Evolutionary conservation across 306 rosid genomes (phyloP).

Genomic region (Castanopsis chinensis): DNA sequence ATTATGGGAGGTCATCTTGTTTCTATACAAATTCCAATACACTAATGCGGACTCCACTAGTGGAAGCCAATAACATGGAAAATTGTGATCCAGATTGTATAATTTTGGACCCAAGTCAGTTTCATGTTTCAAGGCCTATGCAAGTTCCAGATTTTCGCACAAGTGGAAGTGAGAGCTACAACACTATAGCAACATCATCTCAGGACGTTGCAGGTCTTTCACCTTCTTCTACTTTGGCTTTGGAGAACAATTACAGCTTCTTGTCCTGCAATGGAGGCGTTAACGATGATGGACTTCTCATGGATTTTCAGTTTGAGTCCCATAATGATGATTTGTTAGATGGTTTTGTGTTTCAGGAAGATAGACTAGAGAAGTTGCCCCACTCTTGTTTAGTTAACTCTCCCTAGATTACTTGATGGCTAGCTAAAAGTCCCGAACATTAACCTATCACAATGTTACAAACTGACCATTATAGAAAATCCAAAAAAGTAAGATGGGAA

Average conservation of each 20-base stretch:
- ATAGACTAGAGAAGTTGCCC: background rate
- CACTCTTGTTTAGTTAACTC: background rate
- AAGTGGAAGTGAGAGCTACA: constrained; percentile 1
- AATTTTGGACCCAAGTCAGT: constrained; percentile 4
- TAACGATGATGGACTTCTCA: background rate
- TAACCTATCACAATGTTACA: background rate
- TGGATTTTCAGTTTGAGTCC: constrained; percentile 24
- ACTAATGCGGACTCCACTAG: background rate
- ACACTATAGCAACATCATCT: background rate
- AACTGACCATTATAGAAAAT: background rate
- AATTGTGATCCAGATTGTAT: background rate
- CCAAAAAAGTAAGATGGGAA: background rate
- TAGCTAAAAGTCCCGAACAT: background rate
- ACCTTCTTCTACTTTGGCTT: constrained; percentile 18
- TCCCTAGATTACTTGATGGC: background rate
- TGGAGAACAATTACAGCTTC: constrained; percentile 13
- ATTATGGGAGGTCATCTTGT: constrained; percentile 15
- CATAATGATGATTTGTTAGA: constrained; percentile 13
- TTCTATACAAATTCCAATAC: background rate
- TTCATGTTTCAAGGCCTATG: background rate
- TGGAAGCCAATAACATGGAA: background rate
- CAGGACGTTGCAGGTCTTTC: constrained; percentile 13
- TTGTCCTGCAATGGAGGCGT: constrained; percentile 18
- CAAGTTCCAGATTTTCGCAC: constrained; percentile 10
- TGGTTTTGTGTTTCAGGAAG: constrained; percentile 24